These are phyloP conservation scores for Bifiguratus adelaidae DNA, from an alignment of 192 early-diverging fungal genomes.

Conservation along the genomic window DNA sequence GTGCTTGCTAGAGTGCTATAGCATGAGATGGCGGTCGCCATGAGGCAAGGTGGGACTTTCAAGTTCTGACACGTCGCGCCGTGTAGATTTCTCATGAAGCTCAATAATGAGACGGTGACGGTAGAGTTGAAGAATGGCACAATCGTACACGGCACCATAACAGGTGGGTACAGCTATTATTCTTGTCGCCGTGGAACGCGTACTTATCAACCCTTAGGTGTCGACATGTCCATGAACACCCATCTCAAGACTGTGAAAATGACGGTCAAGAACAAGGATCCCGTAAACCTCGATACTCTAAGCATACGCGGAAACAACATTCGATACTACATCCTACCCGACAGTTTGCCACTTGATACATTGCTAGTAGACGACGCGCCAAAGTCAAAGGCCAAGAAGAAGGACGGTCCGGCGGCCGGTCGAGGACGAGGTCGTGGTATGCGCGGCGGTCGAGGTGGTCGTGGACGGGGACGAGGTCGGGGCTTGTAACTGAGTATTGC, in stretches of 20 bases:
- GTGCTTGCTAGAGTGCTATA: too few relatives aligned
- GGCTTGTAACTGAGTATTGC: too few relatives aligned
- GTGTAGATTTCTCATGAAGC: constrained; percentile 99
- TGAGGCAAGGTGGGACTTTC: too few relatives aligned
- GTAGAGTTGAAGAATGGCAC: constrained; percentile 99
- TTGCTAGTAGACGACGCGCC: constrained; percentile 92
- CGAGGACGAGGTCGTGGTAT: constrained; percentile 69
- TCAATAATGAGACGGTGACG: constrained; percentile 93
- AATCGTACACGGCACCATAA: constrained; percentile 91
- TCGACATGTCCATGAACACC: constrained; percentile 99
- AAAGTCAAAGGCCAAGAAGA: constrained; percentile 87
- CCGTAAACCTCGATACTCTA: constrained; percentile 82
- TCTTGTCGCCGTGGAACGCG: neutral
- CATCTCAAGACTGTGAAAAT: constrained; percentile 98
- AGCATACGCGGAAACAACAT: constrained; percentile 94
- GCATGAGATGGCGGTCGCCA: too few relatives aligned
- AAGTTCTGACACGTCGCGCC: too few relatives aligned
- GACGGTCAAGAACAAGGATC: constrained; percentile 91
- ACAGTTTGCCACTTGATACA: constrained; percentile 90
- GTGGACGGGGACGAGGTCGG: constrained; percentile 41
- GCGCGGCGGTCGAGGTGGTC: constrained; percentile 52
- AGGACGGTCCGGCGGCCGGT: constrained; percentile 41
- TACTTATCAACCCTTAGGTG: constrained; percentile 35
- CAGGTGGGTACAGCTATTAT: constrained; percentile 26
- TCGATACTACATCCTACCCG: constrained; percentile 92